Percentiles rank a stretch among this genome's conserved stretches.
Conservation (phyloP, 148 eudicot genomes). For the Beta vulgaris region DNA sequence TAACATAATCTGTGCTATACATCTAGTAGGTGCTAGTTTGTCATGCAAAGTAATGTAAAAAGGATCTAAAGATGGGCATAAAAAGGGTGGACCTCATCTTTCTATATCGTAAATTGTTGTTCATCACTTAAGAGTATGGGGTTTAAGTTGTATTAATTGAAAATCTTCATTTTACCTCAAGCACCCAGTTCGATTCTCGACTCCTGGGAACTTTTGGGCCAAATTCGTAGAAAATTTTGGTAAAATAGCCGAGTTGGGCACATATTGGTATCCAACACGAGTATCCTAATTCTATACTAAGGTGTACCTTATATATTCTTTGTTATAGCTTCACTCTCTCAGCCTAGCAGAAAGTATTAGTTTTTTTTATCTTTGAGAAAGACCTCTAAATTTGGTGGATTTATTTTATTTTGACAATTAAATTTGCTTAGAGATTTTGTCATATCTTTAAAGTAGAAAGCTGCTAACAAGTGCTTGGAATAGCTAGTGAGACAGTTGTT, state of each 20-base stretch:
- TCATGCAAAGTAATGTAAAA: not conserved
- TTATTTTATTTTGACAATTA: not conserved
- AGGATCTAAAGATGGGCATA: not conserved
- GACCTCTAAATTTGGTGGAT: not conserved
- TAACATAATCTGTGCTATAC: not conserved
- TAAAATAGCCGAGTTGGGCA: too few species aligned
- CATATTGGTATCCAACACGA: too few species aligned
- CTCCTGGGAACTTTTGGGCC: too few species aligned
- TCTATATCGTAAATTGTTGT: not conserved
- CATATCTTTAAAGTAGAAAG: not conserved
- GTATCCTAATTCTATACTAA: too few species aligned
- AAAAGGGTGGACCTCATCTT: not conserved
- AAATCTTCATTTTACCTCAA: too few species aligned
- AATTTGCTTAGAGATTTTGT: not conserved
- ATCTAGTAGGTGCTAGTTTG: too few species aligned
- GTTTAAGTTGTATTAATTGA: not conserved
- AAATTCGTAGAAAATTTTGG: too few species aligned
- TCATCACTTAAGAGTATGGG: not conserved
- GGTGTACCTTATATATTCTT: too few species aligned
- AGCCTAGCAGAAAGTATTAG: not conserved
- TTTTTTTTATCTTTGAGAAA: not conserved
- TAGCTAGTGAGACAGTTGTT: too few species aligned
- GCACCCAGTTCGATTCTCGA: too few species aligned
- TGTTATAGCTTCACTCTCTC: not conserved
- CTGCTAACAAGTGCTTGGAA: too few species aligned